A percentile compares a stretch with the other conserved stretches of the same genome.
These are phyloP conservation scores for Fusarium succisae DNA, from an alignment of 2,329 filamentous ascomycete genomes.

Conservation along the genomic window DNA sequence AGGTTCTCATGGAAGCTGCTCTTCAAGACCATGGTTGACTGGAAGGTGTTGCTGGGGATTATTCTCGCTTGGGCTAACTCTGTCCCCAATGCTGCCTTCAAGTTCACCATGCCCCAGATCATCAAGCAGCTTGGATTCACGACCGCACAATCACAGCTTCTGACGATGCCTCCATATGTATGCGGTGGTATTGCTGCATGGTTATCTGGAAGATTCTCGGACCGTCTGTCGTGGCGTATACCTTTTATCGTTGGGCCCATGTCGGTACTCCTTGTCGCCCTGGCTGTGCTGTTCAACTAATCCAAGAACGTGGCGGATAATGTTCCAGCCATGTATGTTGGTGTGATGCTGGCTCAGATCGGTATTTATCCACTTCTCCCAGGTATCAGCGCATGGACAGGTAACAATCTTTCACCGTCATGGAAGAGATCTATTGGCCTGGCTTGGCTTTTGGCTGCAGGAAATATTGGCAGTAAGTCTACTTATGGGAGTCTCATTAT, in stretches of 20 bases:
- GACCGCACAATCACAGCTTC: constrained; percentile 39
- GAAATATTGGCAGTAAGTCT: constrained; percentile 37
- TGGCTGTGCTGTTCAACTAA: constrained; percentile 47
- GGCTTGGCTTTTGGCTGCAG: constrained; percentile 35
- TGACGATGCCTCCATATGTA: constrained; percentile 50
- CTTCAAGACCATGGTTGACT: constrained; percentile 50
- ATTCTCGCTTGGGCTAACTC: constrained; percentile 48
- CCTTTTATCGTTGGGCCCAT: constrained; percentile 49
- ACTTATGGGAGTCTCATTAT: background rate
- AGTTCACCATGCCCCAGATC: constrained; percentile 48
- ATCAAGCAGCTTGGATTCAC: constrained; percentile 52
- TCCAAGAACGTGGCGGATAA: constrained; percentile 50
- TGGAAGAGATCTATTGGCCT: constrained; percentile 40
- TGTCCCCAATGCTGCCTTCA: constrained; percentile 36
- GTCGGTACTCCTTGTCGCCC: constrained; percentile 44
- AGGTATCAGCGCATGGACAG: constrained; percentile 36
- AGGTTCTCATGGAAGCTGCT: constrained; percentile 43
- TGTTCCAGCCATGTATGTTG: constrained; percentile 38
- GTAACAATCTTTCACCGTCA: constrained; percentile 38
- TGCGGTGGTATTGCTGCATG: constrained; percentile 44
- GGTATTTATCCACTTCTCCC: constrained; percentile 48
- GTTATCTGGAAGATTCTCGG: constrained; percentile 44
- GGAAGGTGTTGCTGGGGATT: constrained; percentile 50
- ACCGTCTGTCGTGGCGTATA: constrained; percentile 50
- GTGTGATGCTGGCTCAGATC: constrained; percentile 11